Base-by-base conservation (phyloP, 768 basidiomycete genomes). In the Candolleomyces aberdarensis region DNA sequence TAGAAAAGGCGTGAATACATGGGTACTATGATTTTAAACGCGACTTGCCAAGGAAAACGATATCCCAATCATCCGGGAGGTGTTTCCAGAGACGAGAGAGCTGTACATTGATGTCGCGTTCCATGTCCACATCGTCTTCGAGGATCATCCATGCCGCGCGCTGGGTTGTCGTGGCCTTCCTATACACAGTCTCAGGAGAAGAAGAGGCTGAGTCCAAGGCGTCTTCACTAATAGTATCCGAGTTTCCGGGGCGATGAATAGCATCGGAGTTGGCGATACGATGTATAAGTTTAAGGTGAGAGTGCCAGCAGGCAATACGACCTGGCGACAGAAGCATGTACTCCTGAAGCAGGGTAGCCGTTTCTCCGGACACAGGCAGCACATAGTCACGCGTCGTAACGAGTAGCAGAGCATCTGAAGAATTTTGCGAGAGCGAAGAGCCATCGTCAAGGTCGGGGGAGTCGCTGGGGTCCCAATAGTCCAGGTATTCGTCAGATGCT, bases 101-200 rank as follows among this genome's bases (percentile, higher is more conserved):
- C 29, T 82, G 79, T 15, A 66, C 57, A 5, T 73, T 64, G 13
- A 88, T 80, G 64, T 91, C 83, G 32, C 70, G 75, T 72, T 92
- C 91, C 83, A 91, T 86, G 67, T 92, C 88, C 10, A 92, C 75
- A 63, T 92, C 91, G 67, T 92, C 91, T 71, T 92, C 91, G 7
- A 91, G 74, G n/a, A 92, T 77, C 9, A 91, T 2, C 36, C 36
- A 36, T 36, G 36, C 36, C 8, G 36, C 36, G 36, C 36, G 36
- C 36, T 36, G 59, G 0, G 78, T 59, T 74, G 65, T 3, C 52
- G 55, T 15, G 68, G 49, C 31, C 61, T 51, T 58, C 68, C 41
- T 5, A 60, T 39, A 47, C 66, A 8, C 43, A 32, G 54, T 4
- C 7, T 6, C 29, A 0, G 14, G 14, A 17, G 14, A 56, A 60